Conservation (phyloP, 2,329 filamentous ascomycete genomes). For the Penicillium sp. region DNA sequence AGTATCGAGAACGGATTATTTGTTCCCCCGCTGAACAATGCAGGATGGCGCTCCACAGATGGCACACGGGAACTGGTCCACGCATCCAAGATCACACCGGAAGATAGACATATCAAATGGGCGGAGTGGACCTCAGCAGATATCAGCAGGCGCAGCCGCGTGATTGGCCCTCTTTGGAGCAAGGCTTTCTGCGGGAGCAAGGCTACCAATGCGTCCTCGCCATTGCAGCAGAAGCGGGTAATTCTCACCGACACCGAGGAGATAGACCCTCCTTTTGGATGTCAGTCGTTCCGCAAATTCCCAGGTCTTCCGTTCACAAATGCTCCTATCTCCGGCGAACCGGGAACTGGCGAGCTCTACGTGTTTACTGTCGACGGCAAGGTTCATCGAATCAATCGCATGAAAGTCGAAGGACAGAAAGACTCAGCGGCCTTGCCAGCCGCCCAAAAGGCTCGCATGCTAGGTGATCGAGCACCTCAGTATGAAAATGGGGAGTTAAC, state of each 20-base stretch:
- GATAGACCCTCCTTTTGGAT: constrained; percentile 28
- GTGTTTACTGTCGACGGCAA: constrained; percentile 41
- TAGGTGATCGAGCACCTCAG: constrained; percentile 32
- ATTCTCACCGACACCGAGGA: constrained; percentile 42
- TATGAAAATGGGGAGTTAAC: constrained; percentile 28
- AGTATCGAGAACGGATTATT: constrained; percentile 66
- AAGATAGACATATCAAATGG: constrained; percentile 67
- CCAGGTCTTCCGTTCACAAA: constrained; percentile 43
- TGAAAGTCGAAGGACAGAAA: constrained; percentile 45
- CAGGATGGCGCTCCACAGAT: constrained; percentile 29
- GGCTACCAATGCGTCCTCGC: constrained; percentile 14
- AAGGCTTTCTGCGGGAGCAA: constrained; percentile 32
- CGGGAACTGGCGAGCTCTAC: constrained; percentile 32
- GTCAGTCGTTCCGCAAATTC: constrained; percentile 29
- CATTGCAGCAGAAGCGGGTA: constrained; percentile 35
- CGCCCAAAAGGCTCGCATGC: constrained; percentile 44
- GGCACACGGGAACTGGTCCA: constrained; percentile 43
- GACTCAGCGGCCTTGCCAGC: constrained; percentile 38
- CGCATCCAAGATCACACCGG: constrained; percentile 73
- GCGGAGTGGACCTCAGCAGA: constrained; percentile 54
- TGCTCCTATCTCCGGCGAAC: constrained; percentile 26
- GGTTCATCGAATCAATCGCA: constrained; percentile 37
- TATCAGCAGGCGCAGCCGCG: constrained; percentile 58
- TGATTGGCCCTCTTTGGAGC: constrained; percentile 70
- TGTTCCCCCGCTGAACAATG: constrained; percentile 58